Evolutionary conservation across 768 basidiomycete species (phyloP).

Genomic region (Leccinum olivaceopallidum): DNA sequence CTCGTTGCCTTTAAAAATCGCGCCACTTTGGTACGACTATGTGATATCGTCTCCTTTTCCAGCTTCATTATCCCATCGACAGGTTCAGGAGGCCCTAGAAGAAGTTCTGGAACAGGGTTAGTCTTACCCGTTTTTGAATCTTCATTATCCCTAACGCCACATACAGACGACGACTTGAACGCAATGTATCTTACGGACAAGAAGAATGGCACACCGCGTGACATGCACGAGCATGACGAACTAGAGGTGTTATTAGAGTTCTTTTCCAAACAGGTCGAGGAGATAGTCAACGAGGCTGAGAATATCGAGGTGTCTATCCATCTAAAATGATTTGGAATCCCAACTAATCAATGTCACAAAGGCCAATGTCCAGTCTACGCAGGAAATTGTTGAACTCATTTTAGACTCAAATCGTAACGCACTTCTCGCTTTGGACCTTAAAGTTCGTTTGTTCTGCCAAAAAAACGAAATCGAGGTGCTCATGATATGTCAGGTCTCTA

Average conservation of each 20-base stretch:
- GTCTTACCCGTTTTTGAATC: conserved; percentile 4
- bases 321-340: not conserved
- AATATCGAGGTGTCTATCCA: conserved; percentile 66
- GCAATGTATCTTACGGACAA: conserved; percentile 96
- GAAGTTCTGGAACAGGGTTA: conserved; percentile 89
- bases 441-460: conserved; percentile 45
- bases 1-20: conserved; percentile 89
- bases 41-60: not conserved
- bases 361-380: conserved; percentile 95
- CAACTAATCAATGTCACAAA: conserved; percentile 5
- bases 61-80: conserved; percentile 13
- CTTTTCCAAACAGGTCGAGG: conserved; percentile 95
- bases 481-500: conserved; percentile 65
- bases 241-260: conserved; percentile 92
- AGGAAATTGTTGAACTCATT: conserved; percentile 97
- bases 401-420: conserved; percentile 95
- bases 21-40: conserved; percentile 65
- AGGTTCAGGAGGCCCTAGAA: conserved; percentile 90
- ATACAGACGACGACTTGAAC: conserved; percentile 85
- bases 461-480: conserved; percentile 1
- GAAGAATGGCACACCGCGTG: conserved; percentile 59
- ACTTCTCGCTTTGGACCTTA: conserved; percentile 86
- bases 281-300: conserved; percentile 92
- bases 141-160: conserved; percentile 4
- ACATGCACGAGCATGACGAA: conserved; percentile 84